These are phyloP conservation scores for Cyberlindnera samutprakarnensis DNA, from an alignment of 805 yeast species.

Conservation along the genomic window DNA sequence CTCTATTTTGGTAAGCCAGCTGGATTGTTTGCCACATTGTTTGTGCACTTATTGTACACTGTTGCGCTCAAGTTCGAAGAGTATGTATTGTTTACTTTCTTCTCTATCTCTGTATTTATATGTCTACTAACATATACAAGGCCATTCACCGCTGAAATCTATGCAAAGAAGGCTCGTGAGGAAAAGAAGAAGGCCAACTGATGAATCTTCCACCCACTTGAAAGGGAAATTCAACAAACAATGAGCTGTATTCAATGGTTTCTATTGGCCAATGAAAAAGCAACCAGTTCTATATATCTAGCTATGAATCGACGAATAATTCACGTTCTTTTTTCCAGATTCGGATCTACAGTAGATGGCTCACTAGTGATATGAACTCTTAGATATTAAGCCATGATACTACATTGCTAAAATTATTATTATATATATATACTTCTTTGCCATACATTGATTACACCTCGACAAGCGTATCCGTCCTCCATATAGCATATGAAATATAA, in stretches of 20 bases:
- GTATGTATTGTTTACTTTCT: constrained; percentile 15
- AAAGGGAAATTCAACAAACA: not conserved
- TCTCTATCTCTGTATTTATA: not conserved
- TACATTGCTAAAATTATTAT: too few species aligned
- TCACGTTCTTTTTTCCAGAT: too few species aligned
- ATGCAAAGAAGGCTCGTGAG: constrained; percentile 58
- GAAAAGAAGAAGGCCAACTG: constrained; percentile 18
- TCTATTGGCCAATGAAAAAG: too few species aligned
- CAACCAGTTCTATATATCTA: not conserved
- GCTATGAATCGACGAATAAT: not conserved
- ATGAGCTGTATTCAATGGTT: too few species aligned
- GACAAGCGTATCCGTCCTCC: too few species aligned
- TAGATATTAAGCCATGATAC: too few species aligned
- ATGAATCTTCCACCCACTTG: not conserved
- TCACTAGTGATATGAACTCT: too few species aligned
- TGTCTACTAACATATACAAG: constrained; percentile 16
- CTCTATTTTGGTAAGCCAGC: constrained; percentile 86
- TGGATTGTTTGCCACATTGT: constrained; percentile 63
- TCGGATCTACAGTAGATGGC: too few species aligned
- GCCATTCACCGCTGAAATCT: constrained; percentile 90
- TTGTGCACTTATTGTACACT: constrained; percentile 76
- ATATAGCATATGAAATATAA: too few species aligned
- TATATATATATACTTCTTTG: too few species aligned
- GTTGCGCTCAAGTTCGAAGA: constrained; percentile 87
- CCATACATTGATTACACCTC: too few species aligned